Base-by-base conservation (phyloP, 257 asterid species). In the Rauvolfia tetraphylla region DNA sequence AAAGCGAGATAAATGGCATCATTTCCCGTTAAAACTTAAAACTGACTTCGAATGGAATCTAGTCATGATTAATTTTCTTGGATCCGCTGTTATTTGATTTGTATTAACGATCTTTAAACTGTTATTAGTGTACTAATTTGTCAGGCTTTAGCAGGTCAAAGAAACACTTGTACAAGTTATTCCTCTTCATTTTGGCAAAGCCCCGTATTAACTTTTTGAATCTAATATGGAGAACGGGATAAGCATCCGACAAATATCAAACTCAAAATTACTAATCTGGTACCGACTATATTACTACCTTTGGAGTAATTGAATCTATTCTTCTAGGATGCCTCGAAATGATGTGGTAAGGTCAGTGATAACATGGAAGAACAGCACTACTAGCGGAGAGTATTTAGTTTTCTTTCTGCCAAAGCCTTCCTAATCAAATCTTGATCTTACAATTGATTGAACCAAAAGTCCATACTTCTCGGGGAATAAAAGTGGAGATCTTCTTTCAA, bases 401-500 rank as follows among this genome's bases (percentile, higher is more conserved):
- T 20, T 22, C 39, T 59, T 58, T 12, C 1, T 27, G 0, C 12
- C 9, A 33, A 63, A 63, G 69, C 18, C 69, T 63, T 12, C 69
- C 36, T 15, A 18, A 66, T 36, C 4, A 67, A 46, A 4, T 11
- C 46, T 41, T 41, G 46, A 65, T 65, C 71, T 18, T 62, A 42
- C 63, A 63, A 23, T 57, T 57, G 71, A 75, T 68, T 74, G 18
- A 59, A 68, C 76, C 23, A 38, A 31, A 78, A 77, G 58, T 86
- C 79, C 72, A 44, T 73, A 75, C 73, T 59, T 75, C 77, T 57
- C 27, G 61, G 75, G 61, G 29, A 46, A 3, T 49, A 71, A 65
- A 79, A 78, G 76, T 68, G 78, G 53, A 61, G 85, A 82, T 82
- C 84, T 83, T 78, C 76, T 76, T 76, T 81, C 7, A 33, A 68